Percentiles rank a stretch among this genome's conserved stretches.
Evolutionary conservation across 2,329 filamentous ascomycete species (phyloP).

Genomic region (Cladosporium sp.): DNA sequence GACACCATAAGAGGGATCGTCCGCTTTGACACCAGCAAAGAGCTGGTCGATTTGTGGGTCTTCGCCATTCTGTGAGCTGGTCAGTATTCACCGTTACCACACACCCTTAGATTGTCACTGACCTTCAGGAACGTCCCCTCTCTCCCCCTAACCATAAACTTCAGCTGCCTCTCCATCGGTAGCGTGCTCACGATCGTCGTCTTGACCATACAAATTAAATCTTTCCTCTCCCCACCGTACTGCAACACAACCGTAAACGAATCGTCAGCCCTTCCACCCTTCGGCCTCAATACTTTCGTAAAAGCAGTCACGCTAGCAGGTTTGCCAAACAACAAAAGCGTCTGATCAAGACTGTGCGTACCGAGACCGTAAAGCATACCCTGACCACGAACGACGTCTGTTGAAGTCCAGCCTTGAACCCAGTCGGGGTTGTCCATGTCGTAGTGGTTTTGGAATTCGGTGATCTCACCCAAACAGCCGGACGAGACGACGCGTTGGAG

Average conservation of each 20-base stretch:
- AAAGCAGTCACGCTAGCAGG: constrained; percentile 37
- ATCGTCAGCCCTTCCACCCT: constrained; percentile 36
- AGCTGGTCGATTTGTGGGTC: constrained; percentile 41
- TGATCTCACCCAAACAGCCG: constrained; percentile 33
- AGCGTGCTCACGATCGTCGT: constrained; percentile 34
- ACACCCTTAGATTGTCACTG: background rate
- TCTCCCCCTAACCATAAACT: constrained; percentile 37
- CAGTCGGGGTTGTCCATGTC: constrained; percentile 45
- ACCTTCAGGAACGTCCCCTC: constrained; percentile 45
- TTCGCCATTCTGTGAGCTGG: constrained; percentile 25
- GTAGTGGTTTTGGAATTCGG: constrained; percentile 39
- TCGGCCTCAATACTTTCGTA: constrained; percentile 32
- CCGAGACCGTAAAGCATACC: constrained; percentile 49
- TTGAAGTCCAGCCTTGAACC: constrained; percentile 37
- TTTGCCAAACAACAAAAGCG: constrained; percentile 39
- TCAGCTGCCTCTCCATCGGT: constrained; percentile 37
- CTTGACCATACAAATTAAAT: constrained; percentile 39
- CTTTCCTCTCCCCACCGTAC: constrained; percentile 36
- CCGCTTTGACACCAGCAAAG: constrained; percentile 32
- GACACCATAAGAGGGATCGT: constrained; percentile 36
- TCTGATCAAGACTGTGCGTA: constrained; percentile 42
- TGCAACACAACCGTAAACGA: constrained; percentile 40
- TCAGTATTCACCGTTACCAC: background rate
- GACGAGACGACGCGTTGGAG: constrained; percentile 31
- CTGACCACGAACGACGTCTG: constrained; percentile 40